Evolutionary conservation across 2,329 filamentous ascomycete genomes (phyloP).

Genomic region (Xylaria hypoxylon): DNA sequence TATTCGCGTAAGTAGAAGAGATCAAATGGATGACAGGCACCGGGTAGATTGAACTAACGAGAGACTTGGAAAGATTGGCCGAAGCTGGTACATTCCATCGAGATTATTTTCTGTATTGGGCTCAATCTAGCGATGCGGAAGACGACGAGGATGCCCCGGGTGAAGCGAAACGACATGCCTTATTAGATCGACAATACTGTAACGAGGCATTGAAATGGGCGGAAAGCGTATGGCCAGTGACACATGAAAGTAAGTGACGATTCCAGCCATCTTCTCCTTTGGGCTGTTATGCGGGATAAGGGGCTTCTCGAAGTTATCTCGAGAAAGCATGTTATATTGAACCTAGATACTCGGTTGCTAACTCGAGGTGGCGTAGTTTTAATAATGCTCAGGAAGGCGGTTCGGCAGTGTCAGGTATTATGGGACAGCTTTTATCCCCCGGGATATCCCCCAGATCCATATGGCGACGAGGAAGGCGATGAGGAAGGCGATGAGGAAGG

Average conservation of each 20-base stretch:
- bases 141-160: not conserved
- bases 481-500: not conserved
- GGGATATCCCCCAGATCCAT: too few relatives aligned
- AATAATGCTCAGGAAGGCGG: not conserved
- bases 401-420: not conserved
- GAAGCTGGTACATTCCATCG: constrained; percentile 6
- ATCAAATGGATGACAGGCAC: not conserved
- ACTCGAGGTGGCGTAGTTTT: constrained; percentile 4
- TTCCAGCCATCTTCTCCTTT: not conserved
- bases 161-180: not conserved
- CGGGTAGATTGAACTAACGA: constrained; percentile 10
- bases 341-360: not conserved
- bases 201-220: not conserved
- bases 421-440: too few relatives aligned
- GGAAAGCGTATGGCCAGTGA: not conserved
- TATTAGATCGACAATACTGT: not conserved
- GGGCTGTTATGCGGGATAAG: not conserved
- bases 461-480: not conserved
- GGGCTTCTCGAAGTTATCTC: not conserved
- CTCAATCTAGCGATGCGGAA: not conserved
- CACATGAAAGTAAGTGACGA: constrained; percentile 20
- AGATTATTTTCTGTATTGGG: not conserved
- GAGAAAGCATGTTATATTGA: not conserved
- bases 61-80: constrained; percentile 6
- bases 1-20: constrained; percentile 21